Base-by-base conservation (phyloP, 169 alveolate genomes). In the Neospora caninum region DNA sequence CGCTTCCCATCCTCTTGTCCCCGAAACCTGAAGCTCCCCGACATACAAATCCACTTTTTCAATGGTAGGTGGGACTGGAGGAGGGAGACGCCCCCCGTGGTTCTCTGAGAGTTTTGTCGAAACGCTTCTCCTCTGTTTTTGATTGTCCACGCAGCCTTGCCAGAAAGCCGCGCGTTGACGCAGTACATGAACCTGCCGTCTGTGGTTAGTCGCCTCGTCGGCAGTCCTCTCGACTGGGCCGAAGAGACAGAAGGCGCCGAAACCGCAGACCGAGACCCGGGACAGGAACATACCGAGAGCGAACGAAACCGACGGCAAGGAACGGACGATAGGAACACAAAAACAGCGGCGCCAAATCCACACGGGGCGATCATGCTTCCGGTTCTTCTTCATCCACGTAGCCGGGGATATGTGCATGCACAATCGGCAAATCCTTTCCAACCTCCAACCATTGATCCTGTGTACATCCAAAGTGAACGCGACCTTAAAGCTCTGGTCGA, bases 371-470 rank as follows among this genome's bases (percentile, higher is more conserved):
- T 86, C 20, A 27, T 86, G 41, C 49, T 86, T 9, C 91, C 91
- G 45, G 91, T 86, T 7, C 58, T 86, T 41, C 91, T 86, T 18
- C 91, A 86, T 78, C 91, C 91, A 13, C 38, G 91, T 0, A 39
- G 69, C 45, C 6, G 91, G 45, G 91, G 91, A 73, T 73, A 22
- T 22, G 84, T 73, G 39, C 84, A 36, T n/a, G 42, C 42, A 16
- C 16, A 13, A 9, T 67, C 88, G 9, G 39, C 49, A 34, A 69
- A 89, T 20, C 93, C 93, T 70, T 64, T 89, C 53, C 38, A n/a
- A 9, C 93, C 64, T 39, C 93, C 93, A 2, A 18, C 7, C 64
- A 89, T 89, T 25, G 91, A 89, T 38, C 88, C 93, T n/a, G 27
- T 34, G n/a, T 89, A 89, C 73, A 10, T 89, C 9, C 41, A 31